Evolutionary conservation across 2,329 filamentous ascomycete genomes (phyloP).

Genomic region (Xylaria multiplex): DNA sequence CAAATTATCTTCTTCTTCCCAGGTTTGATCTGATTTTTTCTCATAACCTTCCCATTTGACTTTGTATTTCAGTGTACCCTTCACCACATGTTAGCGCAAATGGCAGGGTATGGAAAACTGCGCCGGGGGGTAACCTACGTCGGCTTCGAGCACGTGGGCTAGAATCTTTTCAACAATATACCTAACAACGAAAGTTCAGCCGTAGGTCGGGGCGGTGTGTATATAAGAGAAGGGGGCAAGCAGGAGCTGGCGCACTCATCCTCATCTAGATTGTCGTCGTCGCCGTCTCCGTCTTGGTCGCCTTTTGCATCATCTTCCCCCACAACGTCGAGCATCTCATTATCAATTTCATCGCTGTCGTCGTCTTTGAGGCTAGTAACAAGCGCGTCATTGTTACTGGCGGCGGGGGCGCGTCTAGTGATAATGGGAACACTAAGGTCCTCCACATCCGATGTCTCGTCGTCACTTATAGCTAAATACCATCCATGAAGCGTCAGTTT

Average conservation of each 20-base stretch:
- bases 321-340: conserved; percentile 38
- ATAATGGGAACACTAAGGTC: conserved; percentile 38
- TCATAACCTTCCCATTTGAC: conserved; percentile 87
- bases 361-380: not conserved
- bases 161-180: conserved; percentile 80
- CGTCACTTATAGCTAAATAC: conserved; percentile 54
- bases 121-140: conserved; percentile 53
- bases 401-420: conserved; percentile 32
- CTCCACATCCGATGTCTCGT: conserved; percentile 52
- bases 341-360: conserved; percentile 38
- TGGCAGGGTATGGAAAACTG: not conserved
- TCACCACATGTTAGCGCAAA: conserved; percentile 24
- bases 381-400: conserved; percentile 5
- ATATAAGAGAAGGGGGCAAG: not conserved
- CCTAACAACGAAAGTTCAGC: conserved; percentile 53
- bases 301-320: conserved; percentile 35
- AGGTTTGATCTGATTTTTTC: conserved; percentile 75
- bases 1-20: conserved; percentile 81
- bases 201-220: not conserved
- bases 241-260: conserved; percentile 42
- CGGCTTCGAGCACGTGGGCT: conserved; percentile 68
- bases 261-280: conserved; percentile 49
- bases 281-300: conserved; percentile 40
- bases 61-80: conserved; percentile 68
- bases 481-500: conserved; percentile 31